These are phyloP conservation scores for Mortierella sp. DNA, from an alignment of 371 early-diverging fungal species.

Conservation along the genomic window DNA sequence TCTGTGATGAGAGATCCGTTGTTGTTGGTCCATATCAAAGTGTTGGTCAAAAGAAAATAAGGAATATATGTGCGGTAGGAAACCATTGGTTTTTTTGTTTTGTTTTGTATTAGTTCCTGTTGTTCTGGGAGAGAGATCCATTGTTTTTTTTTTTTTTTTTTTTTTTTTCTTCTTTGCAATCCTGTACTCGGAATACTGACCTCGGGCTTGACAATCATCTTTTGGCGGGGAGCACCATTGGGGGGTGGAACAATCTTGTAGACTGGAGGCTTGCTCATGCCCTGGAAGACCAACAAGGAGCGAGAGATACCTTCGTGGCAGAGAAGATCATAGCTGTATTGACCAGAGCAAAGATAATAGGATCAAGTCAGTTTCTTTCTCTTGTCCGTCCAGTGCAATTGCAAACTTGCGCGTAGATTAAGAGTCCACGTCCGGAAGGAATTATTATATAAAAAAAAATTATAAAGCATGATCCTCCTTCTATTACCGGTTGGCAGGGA, in stretches of 20 bases:
- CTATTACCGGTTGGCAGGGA: constrained; percentile 98
- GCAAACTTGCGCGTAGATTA: too few relatives aligned
- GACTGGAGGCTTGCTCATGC: constrained; percentile 70
- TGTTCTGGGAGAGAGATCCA: constrained; percentile 1
- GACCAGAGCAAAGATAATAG: not conserved
- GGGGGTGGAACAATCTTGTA: constrained; percentile 71
- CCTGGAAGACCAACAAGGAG: constrained; percentile 86
- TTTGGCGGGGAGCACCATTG: constrained; percentile 64
- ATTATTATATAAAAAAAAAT: too few relatives aligned
- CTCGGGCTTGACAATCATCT: constrained; percentile 78
- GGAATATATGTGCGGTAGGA: constrained; percentile 1
- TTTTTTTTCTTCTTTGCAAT: not conserved
- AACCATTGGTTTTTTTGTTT: not conserved
- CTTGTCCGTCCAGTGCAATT: not conserved
- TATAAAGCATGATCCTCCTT: too few relatives aligned
- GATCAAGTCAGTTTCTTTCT: not conserved
- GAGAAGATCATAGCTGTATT: constrained; percentile 89
- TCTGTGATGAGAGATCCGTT: constrained; percentile 51
- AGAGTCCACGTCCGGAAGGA: too few relatives aligned
- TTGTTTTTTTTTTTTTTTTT: too few relatives aligned
- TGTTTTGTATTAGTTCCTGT: too few relatives aligned
- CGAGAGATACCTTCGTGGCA: constrained; percentile 96
- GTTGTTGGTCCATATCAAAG: not conserved
- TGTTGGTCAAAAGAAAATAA: too few relatives aligned
- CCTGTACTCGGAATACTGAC: constrained; percentile 42